A percentile compares a stretch with the other conserved stretches of the same genome.
phyloP scores from a whole-genome alignment of 805 yeast genomes.

The Isabelozyma rhagii region DNA sequence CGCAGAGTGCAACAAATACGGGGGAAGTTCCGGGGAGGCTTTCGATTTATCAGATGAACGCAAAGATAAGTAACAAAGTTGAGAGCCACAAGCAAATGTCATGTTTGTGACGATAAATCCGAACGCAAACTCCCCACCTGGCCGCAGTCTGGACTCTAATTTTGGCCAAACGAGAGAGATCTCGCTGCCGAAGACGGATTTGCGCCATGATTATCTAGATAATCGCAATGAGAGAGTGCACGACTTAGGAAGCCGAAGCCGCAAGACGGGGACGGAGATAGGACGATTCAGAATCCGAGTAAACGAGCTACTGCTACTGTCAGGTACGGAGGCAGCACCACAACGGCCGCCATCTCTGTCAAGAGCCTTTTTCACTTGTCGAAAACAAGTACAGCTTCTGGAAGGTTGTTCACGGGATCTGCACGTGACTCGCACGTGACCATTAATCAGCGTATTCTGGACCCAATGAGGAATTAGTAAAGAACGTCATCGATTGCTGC shows the following conservation, averaged over 20 bases:
- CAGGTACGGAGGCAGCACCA: no score
- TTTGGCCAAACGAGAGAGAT: not conserved
- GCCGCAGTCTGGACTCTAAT: no score
- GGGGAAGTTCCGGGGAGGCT: no score
- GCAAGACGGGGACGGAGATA: not conserved
- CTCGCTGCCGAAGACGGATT: not conserved
- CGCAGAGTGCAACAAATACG: not conserved
- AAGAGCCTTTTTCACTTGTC: no score
- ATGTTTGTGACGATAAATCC: not conserved
- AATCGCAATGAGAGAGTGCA: not conserved
- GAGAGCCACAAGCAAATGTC: no score
- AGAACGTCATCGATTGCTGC: not conserved
- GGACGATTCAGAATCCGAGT: not conserved
- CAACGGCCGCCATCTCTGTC: no score
- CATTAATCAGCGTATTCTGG: not conserved
- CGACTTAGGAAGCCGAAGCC: not conserved
- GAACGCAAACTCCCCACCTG: not conserved
- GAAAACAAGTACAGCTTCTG: no score
- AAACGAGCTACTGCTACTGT: not conserved
- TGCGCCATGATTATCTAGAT: not conserved
- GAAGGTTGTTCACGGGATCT: not conserved
- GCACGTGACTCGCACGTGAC: not conserved
- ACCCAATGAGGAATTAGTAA: not conserved
- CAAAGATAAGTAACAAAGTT: no score
- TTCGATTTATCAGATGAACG: no score